A percentile compares a stretch with the other conserved stretches of the same genome.
Evolutionary conservation across 2,329 filamentous ascomycete species (phyloP).

Genomic region (Neodidymelliopsis sp.): DNA sequence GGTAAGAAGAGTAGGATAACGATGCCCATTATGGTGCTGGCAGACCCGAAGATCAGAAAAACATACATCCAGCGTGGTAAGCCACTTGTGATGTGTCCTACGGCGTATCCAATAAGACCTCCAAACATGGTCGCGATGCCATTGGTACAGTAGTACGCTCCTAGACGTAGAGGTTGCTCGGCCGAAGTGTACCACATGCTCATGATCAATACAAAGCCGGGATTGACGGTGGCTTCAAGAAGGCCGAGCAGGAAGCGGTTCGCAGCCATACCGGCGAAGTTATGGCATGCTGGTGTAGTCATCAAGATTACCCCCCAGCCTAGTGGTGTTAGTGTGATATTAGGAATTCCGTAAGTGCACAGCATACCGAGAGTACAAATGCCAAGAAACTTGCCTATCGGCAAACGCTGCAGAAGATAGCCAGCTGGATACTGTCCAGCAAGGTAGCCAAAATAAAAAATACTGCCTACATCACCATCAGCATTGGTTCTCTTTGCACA

Average conservation of each 20-base stretch:
- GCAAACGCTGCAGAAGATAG: constrained; percentile 55
- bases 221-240: constrained; percentile 56
- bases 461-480: constrained; percentile 41
- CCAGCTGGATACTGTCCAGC: constrained; percentile 56
- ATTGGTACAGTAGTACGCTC: constrained; percentile 57
- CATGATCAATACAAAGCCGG: constrained; percentile 70
- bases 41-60: constrained; percentile 65
- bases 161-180: constrained; percentile 66
- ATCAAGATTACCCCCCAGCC: constrained; percentile 53
- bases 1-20: constrained; percentile 63
- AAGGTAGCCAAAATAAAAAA: constrained; percentile 61
- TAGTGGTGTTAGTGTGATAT: constrained; percentile 3
- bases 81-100: constrained; percentile 61
- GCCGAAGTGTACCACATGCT: constrained; percentile 70
- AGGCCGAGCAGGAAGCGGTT: constrained; percentile 60
- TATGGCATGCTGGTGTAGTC: constrained; percentile 51
- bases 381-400: constrained; percentile 56
- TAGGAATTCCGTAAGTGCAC: background rate
- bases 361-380: constrained; percentile 48
- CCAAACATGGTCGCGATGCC: constrained; percentile 63
- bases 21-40: constrained; percentile 44
- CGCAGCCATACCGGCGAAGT: constrained; percentile 49
- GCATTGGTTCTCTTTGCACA: background rate
- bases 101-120: constrained; percentile 65
- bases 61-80: constrained; percentile 52